Evolutionary conservation across 1,284 basidiomycete species (phyloP).

Genomic region (Rugosomyces carneus): DNA sequence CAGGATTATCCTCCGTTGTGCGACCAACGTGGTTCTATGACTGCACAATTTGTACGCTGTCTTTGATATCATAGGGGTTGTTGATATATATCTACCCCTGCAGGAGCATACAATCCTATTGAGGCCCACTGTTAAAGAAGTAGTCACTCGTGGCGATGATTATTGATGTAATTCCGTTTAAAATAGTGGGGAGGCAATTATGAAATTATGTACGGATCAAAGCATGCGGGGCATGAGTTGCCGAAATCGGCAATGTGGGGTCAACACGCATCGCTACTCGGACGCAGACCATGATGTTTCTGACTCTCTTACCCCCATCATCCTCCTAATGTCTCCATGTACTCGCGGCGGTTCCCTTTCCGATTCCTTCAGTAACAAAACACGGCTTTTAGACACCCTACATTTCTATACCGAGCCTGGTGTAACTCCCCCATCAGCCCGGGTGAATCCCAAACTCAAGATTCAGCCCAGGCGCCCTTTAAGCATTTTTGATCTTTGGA

Average conservation of each 20-base stretch:
- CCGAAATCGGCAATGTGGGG: slow-evolving; percentile 3
- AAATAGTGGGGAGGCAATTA: no score
- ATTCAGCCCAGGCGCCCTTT: slow-evolving; percentile 46
- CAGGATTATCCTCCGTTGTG: slow-evolving; percentile 93
- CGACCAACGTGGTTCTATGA: slow-evolving; percentile 81
- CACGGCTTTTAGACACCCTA: slow-evolving; percentile 33
- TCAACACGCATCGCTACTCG: neutral
- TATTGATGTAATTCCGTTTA: slow-evolving; percentile 67
- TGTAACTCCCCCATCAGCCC: slow-evolving; percentile 59
- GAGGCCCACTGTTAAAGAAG: slow-evolving; percentile 89
- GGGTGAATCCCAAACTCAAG: slow-evolving; percentile 60
- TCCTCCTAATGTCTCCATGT: slow-evolving; percentile 14
- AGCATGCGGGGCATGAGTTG: neutral
- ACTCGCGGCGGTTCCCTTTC: slow-evolving; percentile 13
- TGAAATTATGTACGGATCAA: neutral
- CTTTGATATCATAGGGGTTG: neutral
- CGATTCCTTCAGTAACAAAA: slow-evolving; percentile 16
- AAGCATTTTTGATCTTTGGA: slow-evolving; percentile 64
- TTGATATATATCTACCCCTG: slow-evolving; percentile 7
- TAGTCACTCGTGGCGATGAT: slow-evolving; percentile 92
- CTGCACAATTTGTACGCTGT: slow-evolving; percentile 82
- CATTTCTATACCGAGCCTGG: slow-evolving; percentile 63
- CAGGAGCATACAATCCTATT: slow-evolving; percentile 92
- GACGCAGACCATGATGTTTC: slow-evolving; percentile 6
- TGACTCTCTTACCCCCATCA: slow-evolving; percentile 10